These are phyloP conservation scores for Phytophthora brassicae DNA, from an alignment of 352 stramenopile species.

Conservation along the genomic window DNA sequence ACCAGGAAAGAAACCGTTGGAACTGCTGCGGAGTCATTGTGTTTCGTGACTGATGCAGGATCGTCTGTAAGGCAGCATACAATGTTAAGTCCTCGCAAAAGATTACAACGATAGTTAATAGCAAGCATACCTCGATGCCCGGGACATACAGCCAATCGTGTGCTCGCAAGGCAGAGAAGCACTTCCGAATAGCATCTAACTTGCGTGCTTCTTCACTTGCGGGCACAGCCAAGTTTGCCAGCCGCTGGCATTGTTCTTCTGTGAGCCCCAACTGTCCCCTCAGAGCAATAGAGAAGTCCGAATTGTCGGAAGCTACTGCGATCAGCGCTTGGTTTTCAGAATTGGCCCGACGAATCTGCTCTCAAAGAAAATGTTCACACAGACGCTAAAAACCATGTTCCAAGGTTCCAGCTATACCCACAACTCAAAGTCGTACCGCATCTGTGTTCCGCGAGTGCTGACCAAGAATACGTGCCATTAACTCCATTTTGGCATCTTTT, in stretches of 20 bases:
- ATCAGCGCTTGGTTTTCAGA: conserved; percentile 82
- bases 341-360: conserved; percentile 78
- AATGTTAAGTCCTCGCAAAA: not conserved
- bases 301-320: conserved; percentile 57
- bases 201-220: conserved; percentile 72
- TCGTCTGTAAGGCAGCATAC: conserved; percentile 36
- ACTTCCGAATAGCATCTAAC: conserved; percentile 84
- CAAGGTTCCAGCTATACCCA: not conserved
- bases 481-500: conserved; percentile 83
- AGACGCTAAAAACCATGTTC: not conserved
- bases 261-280: conserved; percentile 67
- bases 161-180: conserved; percentile 75
- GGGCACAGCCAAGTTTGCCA: conserved; percentile 45
- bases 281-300: conserved; percentile 55
- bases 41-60: conserved; percentile 76
- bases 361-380: not conserved
- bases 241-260: conserved; percentile 61
- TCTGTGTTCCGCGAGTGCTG: conserved; percentile 78
- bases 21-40: conserved; percentile 85
- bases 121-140: conserved; percentile 67
- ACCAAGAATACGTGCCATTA: conserved; percentile 74
- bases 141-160: conserved; percentile 89
- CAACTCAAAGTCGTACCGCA: conserved; percentile 45
- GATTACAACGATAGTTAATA: not conserved
- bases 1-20: conserved; percentile 83